Conservation (phyloP, 768 basidiomycete genomes). For the Amanita inopinata region DNA sequence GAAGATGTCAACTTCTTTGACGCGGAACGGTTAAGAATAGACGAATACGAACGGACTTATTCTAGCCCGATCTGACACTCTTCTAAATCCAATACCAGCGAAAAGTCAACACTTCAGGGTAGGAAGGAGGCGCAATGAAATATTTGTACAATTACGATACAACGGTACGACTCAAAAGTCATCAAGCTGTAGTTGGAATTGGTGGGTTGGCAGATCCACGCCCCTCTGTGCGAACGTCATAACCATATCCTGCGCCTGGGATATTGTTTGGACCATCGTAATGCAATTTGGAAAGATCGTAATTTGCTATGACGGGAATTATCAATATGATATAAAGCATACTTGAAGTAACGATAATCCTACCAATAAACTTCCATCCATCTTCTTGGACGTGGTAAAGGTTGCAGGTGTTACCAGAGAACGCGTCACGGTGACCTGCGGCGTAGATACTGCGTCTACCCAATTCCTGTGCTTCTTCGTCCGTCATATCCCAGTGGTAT, state of each 20-base stretch:
- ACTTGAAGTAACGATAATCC: constrained; percentile 18
- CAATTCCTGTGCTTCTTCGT: constrained; percentile 91
- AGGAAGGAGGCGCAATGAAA: neutral
- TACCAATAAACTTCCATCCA: constrained; percentile 95
- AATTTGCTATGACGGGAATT: too few species aligned
- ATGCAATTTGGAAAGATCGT: constrained; percentile 84
- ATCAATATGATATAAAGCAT: too few species aligned
- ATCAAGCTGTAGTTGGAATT: constrained; percentile 15
- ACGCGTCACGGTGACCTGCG: constrained; percentile 93
- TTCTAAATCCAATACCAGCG: neutral
- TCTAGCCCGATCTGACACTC: neutral
- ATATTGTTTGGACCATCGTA: constrained; percentile 78
- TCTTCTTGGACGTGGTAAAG: constrained; percentile 91
- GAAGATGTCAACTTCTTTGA: constrained; percentile 35
- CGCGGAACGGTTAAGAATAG: constrained; percentile 30
- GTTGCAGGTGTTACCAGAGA: constrained; percentile 93
- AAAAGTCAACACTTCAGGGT: neutral
- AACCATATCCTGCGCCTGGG: constrained; percentile 68
- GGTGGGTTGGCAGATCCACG: constrained; percentile 42
- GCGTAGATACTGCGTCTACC: constrained; percentile 92
- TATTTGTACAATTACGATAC: constrained; percentile 8
- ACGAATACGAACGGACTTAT: constrained; percentile 30
- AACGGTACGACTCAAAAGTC: neutral
- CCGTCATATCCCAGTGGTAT: constrained; percentile 86
- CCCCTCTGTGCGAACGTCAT: constrained; percentile 59